Evolutionary conservation across 2,329 filamentous ascomycete species (phyloP).

Genomic region (Knufia petricola): DNA sequence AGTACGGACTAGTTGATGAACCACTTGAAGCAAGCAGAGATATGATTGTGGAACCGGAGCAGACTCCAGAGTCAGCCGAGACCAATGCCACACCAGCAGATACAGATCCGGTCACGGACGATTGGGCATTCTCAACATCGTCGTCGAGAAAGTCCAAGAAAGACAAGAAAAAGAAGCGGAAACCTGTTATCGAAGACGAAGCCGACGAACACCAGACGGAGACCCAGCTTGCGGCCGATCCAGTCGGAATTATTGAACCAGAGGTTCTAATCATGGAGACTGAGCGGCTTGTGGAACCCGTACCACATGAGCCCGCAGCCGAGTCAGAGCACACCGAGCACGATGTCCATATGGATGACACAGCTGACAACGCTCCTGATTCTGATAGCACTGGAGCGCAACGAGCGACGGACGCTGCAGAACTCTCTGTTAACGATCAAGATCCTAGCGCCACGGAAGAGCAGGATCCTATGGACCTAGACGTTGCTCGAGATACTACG

Average conservation of each 20-base stretch:
- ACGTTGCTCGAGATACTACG: neutral
- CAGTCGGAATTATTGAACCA: neutral
- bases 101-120: neutral
- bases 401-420: neutral
- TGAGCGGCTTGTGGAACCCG: neutral
- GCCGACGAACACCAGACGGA: neutral
- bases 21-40: neutral
- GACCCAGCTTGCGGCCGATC: neutral
- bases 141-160: conserved; percentile 10
- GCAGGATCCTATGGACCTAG: neutral
- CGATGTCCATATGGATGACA: neutral
- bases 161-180: conserved; percentile 11
- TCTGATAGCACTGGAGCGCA: neutral
- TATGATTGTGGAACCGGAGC: neutral
- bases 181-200: neutral
- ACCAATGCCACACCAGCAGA: neutral
- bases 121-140: neutral
- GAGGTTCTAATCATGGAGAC: neutral
- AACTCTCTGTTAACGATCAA: neutral
- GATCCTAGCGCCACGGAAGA: neutral
- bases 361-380: neutral
- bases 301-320: neutral
- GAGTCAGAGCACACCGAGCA: neutral
- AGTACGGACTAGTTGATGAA: neutral
- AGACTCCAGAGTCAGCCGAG: neutral